phyloP scores from a whole-genome alignment of 495 filamentous ascomycete species.

The Daldinia childiae region DNA sequence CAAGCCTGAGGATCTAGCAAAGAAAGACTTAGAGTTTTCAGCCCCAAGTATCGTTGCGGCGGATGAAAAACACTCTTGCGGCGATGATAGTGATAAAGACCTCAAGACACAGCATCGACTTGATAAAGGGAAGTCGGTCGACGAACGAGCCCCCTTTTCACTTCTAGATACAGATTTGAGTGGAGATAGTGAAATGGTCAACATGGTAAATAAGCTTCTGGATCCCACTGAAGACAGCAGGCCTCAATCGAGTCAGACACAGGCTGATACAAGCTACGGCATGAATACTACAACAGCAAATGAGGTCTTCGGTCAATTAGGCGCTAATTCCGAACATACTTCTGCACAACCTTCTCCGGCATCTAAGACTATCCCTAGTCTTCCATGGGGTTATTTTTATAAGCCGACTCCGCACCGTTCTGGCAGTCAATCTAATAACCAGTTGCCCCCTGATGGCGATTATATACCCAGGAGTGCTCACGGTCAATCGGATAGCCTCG shows the following conservation, averaged over 20 bases:
- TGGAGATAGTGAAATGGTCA: conserved; percentile 48
- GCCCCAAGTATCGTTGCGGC: neutral
- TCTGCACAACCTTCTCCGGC: conserved; percentile 50
- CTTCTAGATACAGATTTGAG: conserved; percentile 43
- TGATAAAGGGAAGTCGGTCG: conserved; percentile 32
- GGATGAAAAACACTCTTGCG: neutral
- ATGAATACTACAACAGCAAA: conserved; percentile 53
- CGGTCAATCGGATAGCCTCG: conserved; percentile 31
- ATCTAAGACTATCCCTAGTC: conserved; percentile 51
- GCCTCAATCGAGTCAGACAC: conserved; percentile 40
- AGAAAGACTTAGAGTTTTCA: neutral
- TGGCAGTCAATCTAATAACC: conserved; percentile 37
- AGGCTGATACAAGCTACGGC: conserved; percentile 49
- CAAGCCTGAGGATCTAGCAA: conserved; percentile 2
- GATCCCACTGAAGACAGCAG: conserved; percentile 46
- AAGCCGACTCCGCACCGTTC: conserved; percentile 45
- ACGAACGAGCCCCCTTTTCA: conserved; percentile 16
- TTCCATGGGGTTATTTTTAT: conserved; percentile 58
- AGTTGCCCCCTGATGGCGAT: conserved; percentile 24
- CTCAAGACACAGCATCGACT: neutral
- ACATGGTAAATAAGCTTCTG: conserved; percentile 56
- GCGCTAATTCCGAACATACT: conserved; percentile 36
- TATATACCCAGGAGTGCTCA: conserved; percentile 41
- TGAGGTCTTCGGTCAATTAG: conserved; percentile 47
- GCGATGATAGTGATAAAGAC: neutral